Evolutionary conservation across 805 yeast genomes (phyloP), one percentile per base, ranked within the genome.

Genomic region (Candida nanaspora): DNA sequence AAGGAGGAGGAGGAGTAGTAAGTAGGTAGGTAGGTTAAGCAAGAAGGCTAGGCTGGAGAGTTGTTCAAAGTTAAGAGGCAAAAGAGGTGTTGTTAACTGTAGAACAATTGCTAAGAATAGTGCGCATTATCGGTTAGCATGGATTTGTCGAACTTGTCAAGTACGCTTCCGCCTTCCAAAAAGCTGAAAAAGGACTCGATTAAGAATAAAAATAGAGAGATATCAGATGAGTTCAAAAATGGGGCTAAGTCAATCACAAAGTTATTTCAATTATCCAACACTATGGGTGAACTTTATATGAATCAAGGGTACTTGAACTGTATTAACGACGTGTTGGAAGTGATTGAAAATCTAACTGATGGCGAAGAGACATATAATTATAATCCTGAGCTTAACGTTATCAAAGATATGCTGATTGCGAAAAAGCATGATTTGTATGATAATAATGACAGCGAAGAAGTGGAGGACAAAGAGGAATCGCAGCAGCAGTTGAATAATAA

Each of bases 241-340:
- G 88, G 88, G 6, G 88, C 88, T 22, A 73, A 80, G 41, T 72
- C 84, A 6, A 84, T 82, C 22, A 82, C 88, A 14, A 72, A 80
- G 13, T 63, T 82, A 23, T 83, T 82, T 49, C 61, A 86, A 37
- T 57, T 80, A 5, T 74, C 86, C 8, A 78, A 74, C 46, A 70
- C 72, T 37, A 69, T 78, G 37, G 70, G 64, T 34, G 57, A 72
- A 5, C 49, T 77, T 21, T 52, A 72, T 9, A 68, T 66, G 38
- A 68, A 72, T 38, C 70, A 69, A 42, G 89, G 89, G 0, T 82
- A 82, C 50, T 51, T 79, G 33, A 75, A 74, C 26, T 79, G 85
- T 49, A 45, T 82, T 2, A 74, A 79, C 44, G 87, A 82, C 45
- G 47, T 81, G 2, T 32, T 56, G 3, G 19, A 44, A 1, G n/a